These are phyloP conservation scores for Penicillium cinerascens DNA, from an alignment of 495 filamentous ascomycete species.

Conservation along the genomic window DNA sequence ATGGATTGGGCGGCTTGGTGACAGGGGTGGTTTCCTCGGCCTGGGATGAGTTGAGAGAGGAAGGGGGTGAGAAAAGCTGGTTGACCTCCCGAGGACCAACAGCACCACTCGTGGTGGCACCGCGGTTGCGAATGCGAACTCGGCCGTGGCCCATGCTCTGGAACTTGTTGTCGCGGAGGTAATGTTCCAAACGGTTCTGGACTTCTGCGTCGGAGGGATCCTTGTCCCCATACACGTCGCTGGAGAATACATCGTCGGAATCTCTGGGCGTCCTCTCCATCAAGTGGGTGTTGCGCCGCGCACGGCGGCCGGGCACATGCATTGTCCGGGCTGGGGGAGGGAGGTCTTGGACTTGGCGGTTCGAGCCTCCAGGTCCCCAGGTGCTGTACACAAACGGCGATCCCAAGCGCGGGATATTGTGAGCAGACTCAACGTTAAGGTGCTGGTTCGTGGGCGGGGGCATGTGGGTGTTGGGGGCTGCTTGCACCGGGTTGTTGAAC, in stretches of 20 bases:
- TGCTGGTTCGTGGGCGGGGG: constrained; percentile 13
- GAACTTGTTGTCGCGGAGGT: constrained; percentile 42
- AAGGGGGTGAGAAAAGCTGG: constrained; percentile 49
- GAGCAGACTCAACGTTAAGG: constrained; percentile 23
- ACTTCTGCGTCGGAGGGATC: constrained; percentile 43
- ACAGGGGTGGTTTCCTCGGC: constrained; percentile 24
- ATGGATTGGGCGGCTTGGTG: constrained; percentile 26
- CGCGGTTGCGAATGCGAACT: constrained; percentile 49
- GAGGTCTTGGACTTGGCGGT: constrained; percentile 28
- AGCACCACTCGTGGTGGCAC: constrained; percentile 43
- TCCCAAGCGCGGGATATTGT: constrained; percentile 41
- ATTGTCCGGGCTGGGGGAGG: constrained; percentile 34
- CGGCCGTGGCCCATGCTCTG: constrained; percentile 44
- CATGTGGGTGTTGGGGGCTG: neutral
- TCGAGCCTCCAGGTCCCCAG: constrained; percentile 51
- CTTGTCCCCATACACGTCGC: constrained; percentile 42
- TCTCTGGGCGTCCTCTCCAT: constrained; percentile 42
- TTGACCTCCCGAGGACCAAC: constrained; percentile 38
- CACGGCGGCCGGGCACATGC: constrained; percentile 43
- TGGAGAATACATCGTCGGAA: constrained; percentile 50
- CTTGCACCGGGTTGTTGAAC: constrained; percentile 34
- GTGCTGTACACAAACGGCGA: constrained; percentile 58
- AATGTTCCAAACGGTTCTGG: constrained; percentile 48
- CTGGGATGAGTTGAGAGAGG: constrained; percentile 34
- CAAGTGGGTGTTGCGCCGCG: constrained; percentile 48